Base-by-base conservation (phyloP, 108 stramenopile genomes). In the Cyclostephanos tholiformis region DNA sequence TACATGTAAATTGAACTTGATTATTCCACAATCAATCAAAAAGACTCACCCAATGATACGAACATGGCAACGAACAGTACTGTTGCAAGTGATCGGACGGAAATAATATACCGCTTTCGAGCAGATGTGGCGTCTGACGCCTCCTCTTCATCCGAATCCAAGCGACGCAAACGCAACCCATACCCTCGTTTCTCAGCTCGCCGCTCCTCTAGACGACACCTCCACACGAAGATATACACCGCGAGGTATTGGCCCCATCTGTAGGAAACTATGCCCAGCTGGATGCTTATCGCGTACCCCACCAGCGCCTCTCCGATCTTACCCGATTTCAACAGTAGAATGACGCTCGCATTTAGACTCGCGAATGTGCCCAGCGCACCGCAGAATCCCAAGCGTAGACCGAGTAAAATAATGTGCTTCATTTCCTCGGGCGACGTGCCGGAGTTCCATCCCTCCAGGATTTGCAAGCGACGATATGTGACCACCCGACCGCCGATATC, bases 151-250 rank as follows among this genome's bases (percentile, higher is more conserved):
- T 83, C 65, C 38, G 83, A 80, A 39, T 83, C 82, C 20, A 58
- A 26, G 48, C 19, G 67, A 20, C 65, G 75, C 29, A 91, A 53
- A 23, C 89, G 89, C 58, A 94, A 82, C 20, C 90, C 93, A 56
- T 94, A 91, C 16, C 89, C 89, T 65, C 90, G 65, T 63, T 83
- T 75, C 63, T 84, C 89, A 50, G 88, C 90, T 19, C 79, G 52
- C 19, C 66, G 70, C 32, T 74, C 68, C 67, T 94, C 93, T 48
- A 86, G 75, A 20, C 90, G 79, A 63, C 87, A 83, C 51, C 93
- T 65, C 89, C 89, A 94, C 6, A 91, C 84, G 69, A 94, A 94
- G 44, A 88, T 74, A 58, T 91, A 94, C 25, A 94, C 90, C 10
- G 93, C 88, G 35, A 88, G 65, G 55, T 90, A 79, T 74, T 94